Evolutionary conservation across 2,329 filamentous ascomycete genomes (phyloP).

Genomic region (Colletotrichum liriopes): DNA sequence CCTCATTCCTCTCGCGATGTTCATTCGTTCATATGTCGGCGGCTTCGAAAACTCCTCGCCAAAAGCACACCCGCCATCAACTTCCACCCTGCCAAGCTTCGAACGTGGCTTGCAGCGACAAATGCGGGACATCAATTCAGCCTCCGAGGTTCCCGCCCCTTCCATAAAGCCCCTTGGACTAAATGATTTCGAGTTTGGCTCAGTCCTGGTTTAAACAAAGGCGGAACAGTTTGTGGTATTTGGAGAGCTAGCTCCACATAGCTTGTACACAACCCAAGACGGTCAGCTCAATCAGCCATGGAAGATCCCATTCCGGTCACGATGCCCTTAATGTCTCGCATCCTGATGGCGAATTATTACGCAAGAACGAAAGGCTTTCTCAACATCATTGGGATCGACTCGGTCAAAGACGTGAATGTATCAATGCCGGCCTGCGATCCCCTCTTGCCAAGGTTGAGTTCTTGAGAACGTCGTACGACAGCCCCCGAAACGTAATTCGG

Average conservation of each 20-base stretch:
- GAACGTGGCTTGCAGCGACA: slow-evolving; percentile 10
- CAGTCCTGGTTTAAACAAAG: slow-evolving; percentile 17
- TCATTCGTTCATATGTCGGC: neutral
- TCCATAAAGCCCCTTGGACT: slow-evolving; percentile 3
- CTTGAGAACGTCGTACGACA: slow-evolving; percentile 13
- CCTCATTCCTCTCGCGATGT: slow-evolving; percentile 10
- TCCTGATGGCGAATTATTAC: slow-evolving; percentile 26
- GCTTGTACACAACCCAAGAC: slow-evolving; percentile 9
- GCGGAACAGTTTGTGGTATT: neutral
- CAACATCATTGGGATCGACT: neutral
- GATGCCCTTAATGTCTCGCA: slow-evolving; percentile 17
- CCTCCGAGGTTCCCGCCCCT: neutral
- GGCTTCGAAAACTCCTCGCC: neutral
- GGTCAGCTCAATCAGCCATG: slow-evolving; percentile 8
- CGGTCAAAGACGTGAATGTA: neutral
- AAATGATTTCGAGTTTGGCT: neutral
- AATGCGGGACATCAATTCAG: slow-evolving; percentile 11
- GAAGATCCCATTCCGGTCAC: slow-evolving; percentile 22
- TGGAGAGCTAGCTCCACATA: slow-evolving; percentile 10
- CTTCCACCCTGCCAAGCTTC: slow-evolving; percentile 13
- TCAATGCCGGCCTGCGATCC: slow-evolving; percentile 7
- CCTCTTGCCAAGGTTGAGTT: slow-evolving; percentile 24
- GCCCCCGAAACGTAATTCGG: neutral
- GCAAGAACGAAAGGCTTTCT: slow-evolving; percentile 3
- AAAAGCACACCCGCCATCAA: neutral